phyloP scores from a whole-genome alignment of 1,139 yeast species.

The Lodderomyces metapsilosis region DNA sequence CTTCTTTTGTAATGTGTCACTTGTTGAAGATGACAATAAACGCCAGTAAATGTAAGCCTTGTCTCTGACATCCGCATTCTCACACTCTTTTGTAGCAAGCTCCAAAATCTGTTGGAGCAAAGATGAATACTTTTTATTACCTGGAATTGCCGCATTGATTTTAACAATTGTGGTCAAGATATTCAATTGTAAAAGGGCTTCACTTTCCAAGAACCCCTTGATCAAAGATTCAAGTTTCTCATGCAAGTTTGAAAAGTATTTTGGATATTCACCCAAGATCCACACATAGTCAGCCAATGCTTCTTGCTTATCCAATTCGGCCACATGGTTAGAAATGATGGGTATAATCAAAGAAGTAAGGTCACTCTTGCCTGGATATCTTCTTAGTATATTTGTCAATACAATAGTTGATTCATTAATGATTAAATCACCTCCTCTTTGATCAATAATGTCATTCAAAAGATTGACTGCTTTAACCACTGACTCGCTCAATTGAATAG shows the following conservation, averaged over 20 bases:
- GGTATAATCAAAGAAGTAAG: conserved; percentile 68
- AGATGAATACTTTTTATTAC: conserved; percentile 26
- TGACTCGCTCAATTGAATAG: conserved; percentile 67
- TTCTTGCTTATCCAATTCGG: conserved; percentile 58
- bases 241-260: conserved; percentile 56
- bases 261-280: conserved; percentile 87
- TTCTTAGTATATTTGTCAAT: conserved; percentile 75
- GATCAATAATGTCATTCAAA: conserved; percentile 70
- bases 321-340: conserved; percentile 58
- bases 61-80: conserved; percentile 91
- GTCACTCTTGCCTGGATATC: conserved; percentile 64
- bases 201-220: conserved; percentile 67
- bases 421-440: conserved; percentile 70
- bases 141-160: conserved; percentile 50
- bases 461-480: conserved; percentile 74
- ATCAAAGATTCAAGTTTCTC: conserved; percentile 50
- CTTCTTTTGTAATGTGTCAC: conserved; percentile 46
- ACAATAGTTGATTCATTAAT: conserved; percentile 80
- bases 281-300: conserved; percentile 79
- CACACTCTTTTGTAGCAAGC: conserved; percentile 74
- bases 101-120: conserved; percentile 72
- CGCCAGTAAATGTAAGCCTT: conserved; percentile 96
- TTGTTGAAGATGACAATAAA: conserved; percentile 58
- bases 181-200: conserved; percentile 72
- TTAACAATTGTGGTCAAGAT: conserved; percentile 79